These are phyloP conservation scores for Mortierella sp. DNA, from an alignment of 371 early-diverging fungal genomes.

Conservation along the genomic window DNA sequence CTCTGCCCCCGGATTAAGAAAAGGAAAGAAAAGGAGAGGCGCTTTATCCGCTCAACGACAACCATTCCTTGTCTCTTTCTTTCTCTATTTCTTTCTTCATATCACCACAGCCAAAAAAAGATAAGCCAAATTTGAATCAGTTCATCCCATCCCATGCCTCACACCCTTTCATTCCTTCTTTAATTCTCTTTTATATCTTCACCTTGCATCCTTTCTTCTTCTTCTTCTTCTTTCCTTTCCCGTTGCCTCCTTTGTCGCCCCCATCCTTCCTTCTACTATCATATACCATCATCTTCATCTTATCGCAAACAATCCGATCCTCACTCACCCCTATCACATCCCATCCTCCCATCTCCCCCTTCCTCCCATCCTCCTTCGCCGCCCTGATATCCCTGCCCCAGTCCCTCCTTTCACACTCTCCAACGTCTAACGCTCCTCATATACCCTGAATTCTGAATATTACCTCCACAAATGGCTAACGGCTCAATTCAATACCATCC, in stretches of 20 bases:
- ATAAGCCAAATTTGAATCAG: no score
- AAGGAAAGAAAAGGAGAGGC: not conserved
- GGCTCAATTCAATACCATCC: conserved; percentile 2
- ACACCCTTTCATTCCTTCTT: not conserved
- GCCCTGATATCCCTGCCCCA: not conserved
- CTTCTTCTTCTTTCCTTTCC: not conserved
- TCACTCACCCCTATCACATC: not conserved
- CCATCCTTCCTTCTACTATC: not conserved
- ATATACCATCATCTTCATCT: not conserved
- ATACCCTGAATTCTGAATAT: not conserved
- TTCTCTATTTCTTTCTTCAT: not conserved
- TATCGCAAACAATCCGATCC: not conserved
- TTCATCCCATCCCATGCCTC: not conserved
- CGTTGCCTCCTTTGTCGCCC: not conserved
- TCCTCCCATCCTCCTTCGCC: not conserved
- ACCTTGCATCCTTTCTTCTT: not conserved
- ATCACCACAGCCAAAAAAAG: no score
- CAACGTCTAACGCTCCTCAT: not conserved
- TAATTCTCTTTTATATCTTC: not conserved
- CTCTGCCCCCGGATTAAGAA: not conserved
- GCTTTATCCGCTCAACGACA: not conserved
- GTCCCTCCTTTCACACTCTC: no score
- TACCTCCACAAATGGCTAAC: not conserved
- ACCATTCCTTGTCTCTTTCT: not conserved
- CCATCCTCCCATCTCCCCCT: not conserved